Percentiles rank a stretch among this genome's conserved stretches.
Conservation (phyloP, 148 eudicot genomes). For the Vaccinium myrtillus region DNA sequence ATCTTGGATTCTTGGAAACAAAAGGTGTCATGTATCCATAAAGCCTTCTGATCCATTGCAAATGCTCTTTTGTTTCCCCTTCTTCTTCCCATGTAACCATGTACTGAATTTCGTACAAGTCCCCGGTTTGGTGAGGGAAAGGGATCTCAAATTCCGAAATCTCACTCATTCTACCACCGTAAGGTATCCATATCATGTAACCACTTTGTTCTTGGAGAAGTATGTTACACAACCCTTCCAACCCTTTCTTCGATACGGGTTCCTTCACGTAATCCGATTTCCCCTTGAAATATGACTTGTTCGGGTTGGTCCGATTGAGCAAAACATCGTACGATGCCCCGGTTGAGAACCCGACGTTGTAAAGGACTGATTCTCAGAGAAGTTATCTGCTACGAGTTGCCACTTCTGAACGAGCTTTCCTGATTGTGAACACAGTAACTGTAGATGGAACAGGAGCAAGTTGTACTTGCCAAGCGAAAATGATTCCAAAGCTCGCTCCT, state of each 20-base stretch:
- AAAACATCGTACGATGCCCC: constrained; percentile 24
- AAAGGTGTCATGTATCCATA: constrained; percentile 29
- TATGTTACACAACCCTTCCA: background rate
- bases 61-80: background rate
- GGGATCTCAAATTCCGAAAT: constrained; percentile 32
- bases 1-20: constrained; percentile 36
- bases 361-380: constrained; percentile 20
- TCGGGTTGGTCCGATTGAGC: constrained; percentile 18
- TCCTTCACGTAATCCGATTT: constrained; percentile 26
- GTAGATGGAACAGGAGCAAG: background rate
- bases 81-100: constrained; percentile 36
- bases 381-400: constrained; percentile 8
- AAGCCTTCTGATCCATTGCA: constrained; percentile 15
- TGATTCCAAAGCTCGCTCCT: constrained; percentile 41
- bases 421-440: constrained; percentile 5
- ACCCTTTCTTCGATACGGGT: constrained; percentile 28
- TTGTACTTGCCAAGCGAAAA: constrained; percentile 31
- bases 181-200: constrained; percentile 31
- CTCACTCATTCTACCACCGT: constrained; percentile 39
- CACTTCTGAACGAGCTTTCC: background rate
- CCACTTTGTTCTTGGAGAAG: constrained; percentile 34
- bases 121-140: constrained; percentile 36
- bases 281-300: constrained; percentile 30
- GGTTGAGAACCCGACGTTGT: constrained; percentile 17
- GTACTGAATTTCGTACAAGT: constrained; percentile 31